Percentiles rank a stretch among this genome's conserved stretches.
phyloP scores from a whole-genome alignment of 306 rosid genomes.

The Cicer judaicum region DNA sequence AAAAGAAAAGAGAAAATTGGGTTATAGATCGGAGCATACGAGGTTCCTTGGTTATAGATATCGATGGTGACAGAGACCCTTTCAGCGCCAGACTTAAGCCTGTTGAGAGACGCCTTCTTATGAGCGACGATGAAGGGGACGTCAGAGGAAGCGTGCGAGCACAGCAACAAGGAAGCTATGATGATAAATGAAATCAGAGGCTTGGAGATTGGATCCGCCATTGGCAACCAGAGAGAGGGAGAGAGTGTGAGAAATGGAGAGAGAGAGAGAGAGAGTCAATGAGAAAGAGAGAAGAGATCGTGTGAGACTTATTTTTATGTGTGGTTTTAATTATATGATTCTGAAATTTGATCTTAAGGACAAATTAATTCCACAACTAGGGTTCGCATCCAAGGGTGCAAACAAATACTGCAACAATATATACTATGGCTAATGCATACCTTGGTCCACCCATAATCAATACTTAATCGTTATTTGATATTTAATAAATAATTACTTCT shows the following conservation, averaged over 20 bases:
- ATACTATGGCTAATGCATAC: too few species aligned
- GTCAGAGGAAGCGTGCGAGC: constrained; percentile 70
- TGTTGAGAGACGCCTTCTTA: constrained; percentile 92
- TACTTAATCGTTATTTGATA: too few species aligned
- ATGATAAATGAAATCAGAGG: constrained; percentile 46
- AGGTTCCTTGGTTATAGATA: constrained; percentile 93
- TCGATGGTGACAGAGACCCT: constrained; percentile 88
- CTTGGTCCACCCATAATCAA: too few species aligned
- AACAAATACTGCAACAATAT: not conserved
- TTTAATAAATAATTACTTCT: too few species aligned
- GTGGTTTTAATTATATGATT: constrained; percentile 24
- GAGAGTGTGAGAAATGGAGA: not conserved
- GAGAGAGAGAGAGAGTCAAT: constrained; percentile 41
- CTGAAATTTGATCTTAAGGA: constrained; percentile 11
- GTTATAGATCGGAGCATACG: constrained; percentile 58
- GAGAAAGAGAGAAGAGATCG: constrained; percentile 27
- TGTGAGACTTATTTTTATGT: constrained; percentile 30
- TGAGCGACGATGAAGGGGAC: constrained; percentile 87
- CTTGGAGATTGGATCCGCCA: constrained; percentile 63
- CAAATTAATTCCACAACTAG: not conserved
- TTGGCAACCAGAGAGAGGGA: constrained; percentile 34
- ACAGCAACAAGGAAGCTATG: constrained; percentile 53
- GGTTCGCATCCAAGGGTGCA: constrained; percentile 28
- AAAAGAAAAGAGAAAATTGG: constrained; percentile 27
- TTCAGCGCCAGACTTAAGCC: constrained; percentile 91